Conservation (phyloP, 805 yeast species). For the Candida arabinofermentans region DNA sequence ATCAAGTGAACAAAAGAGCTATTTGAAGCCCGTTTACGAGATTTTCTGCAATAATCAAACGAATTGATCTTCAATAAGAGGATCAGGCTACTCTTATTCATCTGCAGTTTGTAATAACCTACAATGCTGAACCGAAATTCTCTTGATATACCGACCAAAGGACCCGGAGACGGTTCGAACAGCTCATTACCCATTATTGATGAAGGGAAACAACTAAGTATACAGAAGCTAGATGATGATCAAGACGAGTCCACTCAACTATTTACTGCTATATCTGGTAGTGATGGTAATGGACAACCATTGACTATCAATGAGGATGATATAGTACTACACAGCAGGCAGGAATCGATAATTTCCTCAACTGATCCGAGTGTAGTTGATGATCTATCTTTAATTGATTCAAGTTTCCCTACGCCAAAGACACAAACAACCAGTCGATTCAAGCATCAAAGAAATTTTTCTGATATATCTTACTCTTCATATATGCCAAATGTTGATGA, state of each 20-base stretch:
- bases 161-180: neutral
- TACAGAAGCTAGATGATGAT: slow-evolving; percentile 1
- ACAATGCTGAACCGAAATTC: neutral
- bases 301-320: neutral
- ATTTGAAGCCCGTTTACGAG: too few relatives aligned
- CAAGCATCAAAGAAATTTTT: slow-evolving; percentile 19
- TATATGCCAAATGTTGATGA: slow-evolving; percentile 33
- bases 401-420: slow-evolving; percentile 3
- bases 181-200: slow-evolving; percentile 7
- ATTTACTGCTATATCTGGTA: neutral
- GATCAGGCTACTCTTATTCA: too few relatives aligned
- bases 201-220: slow-evolving; percentile 8
- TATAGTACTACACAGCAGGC: slow-evolving; percentile 4
- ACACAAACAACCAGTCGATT: slow-evolving; percentile 3
- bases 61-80: too few relatives aligned
- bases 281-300: neutral
- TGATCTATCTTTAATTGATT: slow-evolving; percentile 8
- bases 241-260: neutral
- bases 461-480: slow-evolving; percentile 25
- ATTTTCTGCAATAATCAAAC: too few relatives aligned
- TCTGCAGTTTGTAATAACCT: too few relatives aligned
- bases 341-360: slow-evolving; percentile 6
- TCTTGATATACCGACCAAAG: neutral
- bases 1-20: too few relatives aligned
- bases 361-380: slow-evolving; percentile 16